These are phyloP conservation scores for Populus hybrid DNA, from an alignment of 441 rosid species.

Conservation along the genomic window DNA sequence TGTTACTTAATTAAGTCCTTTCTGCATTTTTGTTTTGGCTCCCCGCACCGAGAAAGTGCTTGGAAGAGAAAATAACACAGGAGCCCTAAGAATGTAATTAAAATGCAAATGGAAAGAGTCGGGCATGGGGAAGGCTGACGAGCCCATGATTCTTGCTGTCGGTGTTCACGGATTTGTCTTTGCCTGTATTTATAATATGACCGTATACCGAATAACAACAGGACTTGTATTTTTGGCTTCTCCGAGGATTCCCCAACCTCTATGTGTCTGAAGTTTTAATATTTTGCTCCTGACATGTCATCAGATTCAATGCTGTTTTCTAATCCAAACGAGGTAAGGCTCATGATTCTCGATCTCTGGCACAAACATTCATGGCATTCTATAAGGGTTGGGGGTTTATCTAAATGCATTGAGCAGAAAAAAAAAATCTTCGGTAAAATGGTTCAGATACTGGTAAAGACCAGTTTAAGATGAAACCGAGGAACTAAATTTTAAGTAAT, in stretches of 20 bases:
- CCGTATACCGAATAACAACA: conserved; percentile 24
- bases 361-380: conserved; percentile 8
- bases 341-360: conserved; percentile 7
- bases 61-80: not conserved
- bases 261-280: not conserved
- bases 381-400: not conserved
- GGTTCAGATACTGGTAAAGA: not conserved
- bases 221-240: conserved; percentile 18
- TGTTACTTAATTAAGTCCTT: not conserved
- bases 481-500: not conserved
- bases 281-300: conserved; percentile 17
- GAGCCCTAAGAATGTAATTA: not conserved
- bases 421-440: not conserved
- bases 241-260: conserved; percentile 31
- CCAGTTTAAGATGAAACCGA: not conserved
- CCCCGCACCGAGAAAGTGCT: not conserved
- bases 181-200: conserved; percentile 22
- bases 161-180: conserved; percentile 39
- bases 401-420: not conserved
- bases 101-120: not conserved
- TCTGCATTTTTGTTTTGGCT: not conserved
- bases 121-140: conserved; percentile 23
- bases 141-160: conserved; percentile 42
- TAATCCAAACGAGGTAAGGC: not conserved
- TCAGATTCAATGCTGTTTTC: conserved; percentile 18